Conservation (phyloP, 306 rosid genomes). For the Glycine soja region DNA sequence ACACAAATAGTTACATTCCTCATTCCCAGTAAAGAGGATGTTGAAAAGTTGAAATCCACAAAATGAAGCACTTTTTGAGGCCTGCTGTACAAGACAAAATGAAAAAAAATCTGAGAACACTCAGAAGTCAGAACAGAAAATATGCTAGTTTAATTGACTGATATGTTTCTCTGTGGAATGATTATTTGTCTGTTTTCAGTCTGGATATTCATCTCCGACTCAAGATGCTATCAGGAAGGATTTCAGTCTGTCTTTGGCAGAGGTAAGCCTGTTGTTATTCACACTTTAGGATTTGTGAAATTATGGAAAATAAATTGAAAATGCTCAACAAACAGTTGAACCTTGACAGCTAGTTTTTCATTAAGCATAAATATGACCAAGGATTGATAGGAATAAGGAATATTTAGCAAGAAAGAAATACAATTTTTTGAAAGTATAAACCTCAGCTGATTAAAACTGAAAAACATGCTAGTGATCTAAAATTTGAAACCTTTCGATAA, state of each 20-base stretch:
- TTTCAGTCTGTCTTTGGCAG: constrained; percentile 69
- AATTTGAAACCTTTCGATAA: not conserved
- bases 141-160: constrained; percentile 2
- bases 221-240: constrained; percentile 75
- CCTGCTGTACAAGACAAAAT: not conserved
- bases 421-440: not conserved
- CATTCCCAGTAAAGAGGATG: not conserved
- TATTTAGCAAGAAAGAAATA: constrained; percentile 6
- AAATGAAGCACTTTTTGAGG: not conserved
- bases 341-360: not conserved
- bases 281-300: constrained; percentile 27
- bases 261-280: constrained; percentile 54
- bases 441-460: not conserved
- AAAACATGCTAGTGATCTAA: not conserved
- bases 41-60: not conserved
- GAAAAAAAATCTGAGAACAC: not conserved
- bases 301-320: constrained; percentile 14
- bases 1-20: not conserved
- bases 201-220: constrained; percentile 91
- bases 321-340: not conserved
- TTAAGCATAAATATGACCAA: not conserved
- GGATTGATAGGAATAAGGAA: not conserved
- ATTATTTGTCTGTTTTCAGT: constrained; percentile 58
- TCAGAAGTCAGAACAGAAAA: not conserved
- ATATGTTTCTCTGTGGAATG: constrained; percentile 24